Base-by-base conservation (phyloP, 345 rosid species). In the Orychophragmus violaceus region DNA sequence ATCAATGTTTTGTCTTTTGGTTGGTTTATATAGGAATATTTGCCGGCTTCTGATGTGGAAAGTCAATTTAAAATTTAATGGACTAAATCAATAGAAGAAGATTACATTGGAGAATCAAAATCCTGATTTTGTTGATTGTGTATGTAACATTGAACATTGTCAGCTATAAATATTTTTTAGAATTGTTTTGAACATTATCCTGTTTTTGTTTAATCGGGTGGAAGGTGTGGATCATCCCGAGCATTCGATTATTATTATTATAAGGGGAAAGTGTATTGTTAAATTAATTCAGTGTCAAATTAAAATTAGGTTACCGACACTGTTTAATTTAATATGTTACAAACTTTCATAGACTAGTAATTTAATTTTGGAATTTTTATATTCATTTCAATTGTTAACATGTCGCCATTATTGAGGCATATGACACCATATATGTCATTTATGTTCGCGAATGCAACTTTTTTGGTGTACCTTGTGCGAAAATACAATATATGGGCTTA, bases 31-130 rank as follows among this genome's bases (percentile, higher is more conserved):
- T 57, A 57, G 70, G 24, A 28, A 29, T 12, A 64, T 64, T 16
- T 57, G 76, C 76, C 71, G 76, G 76, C 71, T 58, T 14, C 3
- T 46, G 76, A 39, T 35, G 8, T 36, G 14, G 53, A 8, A 64
- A 57, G 76, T 72, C 76, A 64, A 37, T 27, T 27, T 4, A 42
- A 33, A 62, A 13, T 41, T 2, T n/a, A 46, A n/a, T 71, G 49
- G 24, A 56, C 8, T 10, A 62, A 44, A 71, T 21, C 14, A 39
- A 51, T 53, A 42, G 37, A 54, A 55, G 46, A 27, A 56, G 39
- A 64, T 71, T 5, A 48, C 33, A 71, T 2, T 19, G 19, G 52
- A 48, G 59, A 49, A 57, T 72, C 70, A 10, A 60, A 17, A 8
- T 29, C n/a, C 6, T 29, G 59, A 64, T 72, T 64, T 1, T 57